Percentiles rank a stretch among this genome's conserved stretches.
Conservation (phyloP, 164 flowering plant species). For the Hamamelis virginiana region DNA sequence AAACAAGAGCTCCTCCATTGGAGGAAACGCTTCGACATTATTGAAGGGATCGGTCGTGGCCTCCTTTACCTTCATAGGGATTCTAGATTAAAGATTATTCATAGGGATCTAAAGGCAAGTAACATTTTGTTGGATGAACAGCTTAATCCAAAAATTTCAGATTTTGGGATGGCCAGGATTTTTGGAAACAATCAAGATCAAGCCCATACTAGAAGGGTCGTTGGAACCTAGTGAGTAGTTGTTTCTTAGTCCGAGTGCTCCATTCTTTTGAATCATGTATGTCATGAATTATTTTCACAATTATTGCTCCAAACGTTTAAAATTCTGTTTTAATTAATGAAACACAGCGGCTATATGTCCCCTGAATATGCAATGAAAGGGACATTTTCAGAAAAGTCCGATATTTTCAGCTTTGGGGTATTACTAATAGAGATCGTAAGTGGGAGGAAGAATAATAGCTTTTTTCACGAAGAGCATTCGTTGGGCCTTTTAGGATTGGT, state of each 20-base stretch:
- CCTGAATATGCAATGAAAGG: conserved; percentile 32
- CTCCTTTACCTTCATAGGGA: conserved; percentile 38
- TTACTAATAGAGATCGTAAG: conserved; percentile 24
- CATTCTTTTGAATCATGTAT: too few relatives aligned
- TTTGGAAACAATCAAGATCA: conserved; percentile 40
- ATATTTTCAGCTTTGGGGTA: conserved; percentile 25
- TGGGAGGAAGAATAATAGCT: conserved; percentile 2
- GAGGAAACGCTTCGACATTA: conserved; percentile 29
- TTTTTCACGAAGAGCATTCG: too few relatives aligned
- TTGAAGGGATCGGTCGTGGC: conserved; percentile 34
- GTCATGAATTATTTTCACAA: too few relatives aligned
- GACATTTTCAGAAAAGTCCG: conserved; percentile 16
- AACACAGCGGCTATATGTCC: conserved; percentile 31
- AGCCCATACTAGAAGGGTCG: conserved; percentile 35
- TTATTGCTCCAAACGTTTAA: not conserved
- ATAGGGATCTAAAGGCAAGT: conserved; percentile 38
- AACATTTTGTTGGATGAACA: conserved; percentile 33
- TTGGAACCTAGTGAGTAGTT: conserved; percentile 43
- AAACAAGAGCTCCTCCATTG: conserved; percentile 23
- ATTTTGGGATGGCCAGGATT: conserved; percentile 43
- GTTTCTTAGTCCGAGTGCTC: not conserved
- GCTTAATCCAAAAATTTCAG: conserved; percentile 37
- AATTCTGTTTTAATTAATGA: not conserved
- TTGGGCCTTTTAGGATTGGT: conserved; percentile 23
- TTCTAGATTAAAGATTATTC: conserved; percentile 34